Evolutionary conservation across 2,329 filamentous ascomycete species (phyloP), one percentile per base, ranked within the genome.

Genomic region (Ascomycota sp.): DNA sequence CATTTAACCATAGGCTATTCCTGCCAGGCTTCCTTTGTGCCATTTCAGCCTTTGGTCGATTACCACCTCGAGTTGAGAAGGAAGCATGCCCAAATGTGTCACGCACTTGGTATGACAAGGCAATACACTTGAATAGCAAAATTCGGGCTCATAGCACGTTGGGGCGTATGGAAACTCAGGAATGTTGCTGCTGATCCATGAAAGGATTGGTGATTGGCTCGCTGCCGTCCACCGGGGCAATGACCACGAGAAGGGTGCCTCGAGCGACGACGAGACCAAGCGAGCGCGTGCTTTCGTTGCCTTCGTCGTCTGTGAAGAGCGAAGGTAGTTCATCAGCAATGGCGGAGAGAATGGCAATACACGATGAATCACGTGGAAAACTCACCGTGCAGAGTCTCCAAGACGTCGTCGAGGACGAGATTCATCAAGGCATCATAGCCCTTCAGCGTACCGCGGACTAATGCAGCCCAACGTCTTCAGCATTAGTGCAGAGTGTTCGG

Each of bases 351-450:
- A 27, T 17, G 15, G 15, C 15, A 17, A 17, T 17, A 17, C 4
- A 17, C 15, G 15, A 17, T 17, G 15, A 17, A 17, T 17, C 15
- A 17, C 15, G 15, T 17, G 4, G 15, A 17, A 17, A 28, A 17
- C 64, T 37, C 57, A 92, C 86, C 86, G 61, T 77, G 69, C 55
- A 94, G 73, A 28, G 76, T 67, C 52, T 98, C 89, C 51, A 89
- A 74, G 30, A 92, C 86, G 42, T 95, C 80, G 46, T 95, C 89
- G 33, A 98, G 62, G 19, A 98, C 89, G 36, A 98, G 64, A 51
- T 98, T 98, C 85, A 95, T 95, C 35, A 98, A 65, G 43, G 89
- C 85, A 51, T 98, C 89, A 52, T 85, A 95, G 37, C 89, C 89
- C 55, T 95, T 95, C 25, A 98, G 63, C 1, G 72, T 81, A 30